Evolutionary conservation across 495 filamentous ascomycete genomes (phyloP), one percentile per base, ranked within the genome.

Genomic region (Halenospora varia): DNA sequence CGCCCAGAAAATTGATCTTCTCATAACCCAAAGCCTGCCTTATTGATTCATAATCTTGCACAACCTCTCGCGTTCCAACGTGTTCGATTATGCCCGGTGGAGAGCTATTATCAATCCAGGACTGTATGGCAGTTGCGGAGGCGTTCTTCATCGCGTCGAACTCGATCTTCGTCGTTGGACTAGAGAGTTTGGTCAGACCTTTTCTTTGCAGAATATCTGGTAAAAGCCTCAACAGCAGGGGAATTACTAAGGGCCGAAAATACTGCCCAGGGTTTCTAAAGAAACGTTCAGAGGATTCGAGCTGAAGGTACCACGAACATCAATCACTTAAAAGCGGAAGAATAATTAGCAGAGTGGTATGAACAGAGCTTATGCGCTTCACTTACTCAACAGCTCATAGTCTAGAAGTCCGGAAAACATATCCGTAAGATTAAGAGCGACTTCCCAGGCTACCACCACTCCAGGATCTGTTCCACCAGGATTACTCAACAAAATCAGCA

Each of bases 241-340:
- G n/a, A 45, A 6, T 45, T 45, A 45, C 42, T 45, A 45, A 9
- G 13, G 6, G 18, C 42, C 42, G 17, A 45, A 20, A n/a, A 45
- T 15, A 6, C 8, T 20, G 42, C 35, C 17, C 8, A 45, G 18
- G 3, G 42, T 45, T 4, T 45, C 42, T n/a, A 45, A 17, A 20
- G 48, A 51, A 10, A 51, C 48, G 35, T 51, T 51, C 13, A 51
- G 25, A 3, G 22, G 48, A 15, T 51, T 51, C 13, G 48, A 51
- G 25, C 20, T 51, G 22, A 29, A 35, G 13, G 48, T 51, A 8
- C 48, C 48, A 2, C 48, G 23, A 6, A 51, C 25, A 17, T 51
- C 48, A n/a, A 51, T 51, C 18, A 45, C 42, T 45, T 9, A 9
- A 8, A 8, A 40, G 8, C 35, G 35, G 35, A 8, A 40, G n/a